These are phyloP conservation scores for Cerioporus squamosus DNA, from an alignment of 1,284 basidiomycete species.

Conservation along the genomic window DNA sequence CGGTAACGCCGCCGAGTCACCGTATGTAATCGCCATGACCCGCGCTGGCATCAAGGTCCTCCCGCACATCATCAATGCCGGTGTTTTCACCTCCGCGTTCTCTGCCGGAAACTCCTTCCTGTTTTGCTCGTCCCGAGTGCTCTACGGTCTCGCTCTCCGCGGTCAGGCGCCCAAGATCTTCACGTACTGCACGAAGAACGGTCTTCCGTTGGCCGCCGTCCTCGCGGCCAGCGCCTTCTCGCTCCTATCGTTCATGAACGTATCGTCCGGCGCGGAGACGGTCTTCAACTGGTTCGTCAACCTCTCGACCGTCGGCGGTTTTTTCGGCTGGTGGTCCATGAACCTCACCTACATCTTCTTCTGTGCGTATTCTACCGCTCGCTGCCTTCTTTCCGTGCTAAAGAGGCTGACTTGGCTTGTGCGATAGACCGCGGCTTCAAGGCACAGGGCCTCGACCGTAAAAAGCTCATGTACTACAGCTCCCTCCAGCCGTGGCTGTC, in stretches of 20 bases:
- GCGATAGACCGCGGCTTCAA: conserved; percentile 56
- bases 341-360: conserved; percentile 78
- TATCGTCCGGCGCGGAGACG: conserved; percentile 33
- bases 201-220: conserved; percentile 74
- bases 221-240: conserved; percentile 44
- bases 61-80: conserved; percentile 73
- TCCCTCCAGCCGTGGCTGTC: conserved; percentile 45
- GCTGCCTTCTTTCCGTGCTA: neutral
- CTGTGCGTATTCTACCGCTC: conserved; percentile 42
- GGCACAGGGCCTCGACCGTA: conserved; percentile 60
- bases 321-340: conserved; percentile 75
- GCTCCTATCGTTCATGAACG: conserved; percentile 56
- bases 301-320: conserved; percentile 60
- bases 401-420: conserved; percentile 28
- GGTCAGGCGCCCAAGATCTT: conserved; percentile 74
- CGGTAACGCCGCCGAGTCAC: conserved; percentile 69
- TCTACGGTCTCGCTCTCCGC: conserved; percentile 82
- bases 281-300: conserved; percentile 61
- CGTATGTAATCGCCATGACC: conserved; percentile 85
- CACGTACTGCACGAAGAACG: conserved; percentile 70
- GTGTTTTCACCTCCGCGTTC: conserved; percentile 76
- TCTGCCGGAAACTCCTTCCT: conserved; percentile 84
- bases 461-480: conserved; percentile 56
- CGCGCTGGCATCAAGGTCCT: conserved; percentile 77
- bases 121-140: conserved; percentile 81